These are phyloP conservation scores for Solanum sejunctum DNA, from an alignment of 257 asterid species.

Conservation along the genomic window DNA sequence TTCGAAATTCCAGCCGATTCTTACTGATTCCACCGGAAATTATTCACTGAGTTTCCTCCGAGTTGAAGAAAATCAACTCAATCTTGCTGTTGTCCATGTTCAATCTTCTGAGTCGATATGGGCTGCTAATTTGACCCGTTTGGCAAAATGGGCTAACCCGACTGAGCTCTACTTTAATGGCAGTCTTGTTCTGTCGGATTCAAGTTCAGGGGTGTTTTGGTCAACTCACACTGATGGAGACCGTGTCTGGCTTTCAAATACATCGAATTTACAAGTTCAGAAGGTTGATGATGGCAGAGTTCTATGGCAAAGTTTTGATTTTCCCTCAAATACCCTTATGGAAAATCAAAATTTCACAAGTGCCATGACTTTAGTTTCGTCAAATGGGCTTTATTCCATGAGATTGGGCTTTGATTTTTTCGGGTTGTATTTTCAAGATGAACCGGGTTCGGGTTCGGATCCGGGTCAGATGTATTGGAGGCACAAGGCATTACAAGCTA, in stretches of 20 bases:
- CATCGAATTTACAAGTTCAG: slow-evolving; percentile 50
- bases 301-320: slow-evolving; percentile 72
- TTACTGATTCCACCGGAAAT: slow-evolving; percentile 51
- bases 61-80: slow-evolving; percentile 24
- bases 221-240: slow-evolving; percentile 52
- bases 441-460: slow-evolving; percentile 14
- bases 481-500: slow-evolving; percentile 66
- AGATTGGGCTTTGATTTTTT: slow-evolving; percentile 51
- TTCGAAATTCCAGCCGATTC: slow-evolving; percentile 46
- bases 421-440: slow-evolving; percentile 43
- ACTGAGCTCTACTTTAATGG: slow-evolving; percentile 62
- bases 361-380: slow-evolving; percentile 46
- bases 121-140: slow-evolving; percentile 35
- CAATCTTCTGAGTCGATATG: slow-evolving; percentile 53
- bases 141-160: slow-evolving; percentile 41
- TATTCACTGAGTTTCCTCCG: slow-evolving; percentile 80
- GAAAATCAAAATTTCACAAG: slow-evolving; percentile 66
- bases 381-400: slow-evolving; percentile 72
- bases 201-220: slow-evolving; percentile 61
- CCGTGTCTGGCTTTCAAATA: slow-evolving; percentile 61
- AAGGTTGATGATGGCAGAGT: neutral
- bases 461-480: slow-evolving; percentile 49
- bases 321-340: slow-evolving; percentile 78
- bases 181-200: slow-evolving; percentile 50
- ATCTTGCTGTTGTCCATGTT: slow-evolving; percentile 49